Evolutionary conservation across 441 rosid genomes (phyloP).

Genomic region (Erodium moschatum): DNA sequence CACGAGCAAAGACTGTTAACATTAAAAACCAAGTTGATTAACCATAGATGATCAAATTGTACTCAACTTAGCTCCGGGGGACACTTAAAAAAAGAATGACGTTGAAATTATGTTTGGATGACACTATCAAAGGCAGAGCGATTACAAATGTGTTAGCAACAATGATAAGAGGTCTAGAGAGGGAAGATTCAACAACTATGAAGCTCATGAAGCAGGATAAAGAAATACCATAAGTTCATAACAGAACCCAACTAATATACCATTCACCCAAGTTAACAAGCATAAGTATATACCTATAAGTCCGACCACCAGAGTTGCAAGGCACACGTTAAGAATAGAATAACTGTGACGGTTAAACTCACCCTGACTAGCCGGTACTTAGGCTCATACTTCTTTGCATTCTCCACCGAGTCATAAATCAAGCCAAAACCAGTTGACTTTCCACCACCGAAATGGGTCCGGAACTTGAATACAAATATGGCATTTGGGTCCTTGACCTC

Average conservation of each 20-base stretch:
- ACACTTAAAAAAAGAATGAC: background rate
- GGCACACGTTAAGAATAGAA: background rate
- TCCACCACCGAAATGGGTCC: slow-evolving; percentile 10
- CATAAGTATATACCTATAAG: background rate
- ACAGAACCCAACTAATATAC: background rate
- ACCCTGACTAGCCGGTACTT: slow-evolving; percentile 11
- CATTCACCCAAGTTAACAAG: background rate
- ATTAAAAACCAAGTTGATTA: background rate
- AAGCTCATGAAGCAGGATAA: background rate
- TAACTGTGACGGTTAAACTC: background rate
- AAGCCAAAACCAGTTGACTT: slow-evolving; percentile 6
- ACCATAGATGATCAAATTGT: background rate
- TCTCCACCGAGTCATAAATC: slow-evolving; percentile 5
- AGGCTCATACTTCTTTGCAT: slow-evolving; percentile 8
- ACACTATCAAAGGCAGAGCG: background rate
- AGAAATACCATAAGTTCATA: background rate
- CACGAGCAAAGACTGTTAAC: background rate
- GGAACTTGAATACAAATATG: slow-evolving; percentile 10
- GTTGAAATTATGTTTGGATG: background rate
- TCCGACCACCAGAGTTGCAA: background rate
- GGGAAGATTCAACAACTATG: background rate
- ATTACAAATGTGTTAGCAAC: too few species aligned
- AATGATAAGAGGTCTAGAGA: background rate
- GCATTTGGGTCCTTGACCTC: slow-evolving; percentile 10
- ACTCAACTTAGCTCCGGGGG: background rate